Evolutionary conservation across 2,329 filamentous ascomycete species (phyloP).

Genomic region (Fusarium torulosum): DNA sequence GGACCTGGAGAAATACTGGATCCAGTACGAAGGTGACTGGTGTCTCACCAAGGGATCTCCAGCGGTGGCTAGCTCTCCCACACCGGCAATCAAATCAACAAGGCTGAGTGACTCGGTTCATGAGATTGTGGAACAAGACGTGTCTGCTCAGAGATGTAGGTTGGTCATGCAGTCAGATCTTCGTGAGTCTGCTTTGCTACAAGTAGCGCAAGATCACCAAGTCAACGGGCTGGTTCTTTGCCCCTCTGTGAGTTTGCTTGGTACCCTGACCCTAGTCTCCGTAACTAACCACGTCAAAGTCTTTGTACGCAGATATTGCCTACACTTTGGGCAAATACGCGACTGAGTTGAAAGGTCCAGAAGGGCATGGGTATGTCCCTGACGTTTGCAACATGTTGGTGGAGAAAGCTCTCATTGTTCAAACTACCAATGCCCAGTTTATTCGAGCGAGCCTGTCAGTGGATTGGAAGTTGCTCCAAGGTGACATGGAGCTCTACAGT

Average conservation of each 20-base stretch:
- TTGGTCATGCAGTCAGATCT: background rate
- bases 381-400: slow-evolving; percentile 1
- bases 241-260: background rate
- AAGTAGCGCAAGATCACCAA: background rate
- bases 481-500: background rate
- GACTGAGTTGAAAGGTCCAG: background rate
- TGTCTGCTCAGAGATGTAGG: background rate
- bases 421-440: background rate
- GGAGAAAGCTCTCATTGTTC: background rate
- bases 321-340: background rate
- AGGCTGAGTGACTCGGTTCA: background rate
- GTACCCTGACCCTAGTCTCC: accelerated
- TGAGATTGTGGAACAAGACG: background rate
- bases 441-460: background rate
- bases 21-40: background rate
- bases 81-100: background rate
- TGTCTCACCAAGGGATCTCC: background rate
- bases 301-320: background rate
- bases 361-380: background rate
- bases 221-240: background rate
- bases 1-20: slow-evolving; percentile 5
- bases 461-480: background rate
- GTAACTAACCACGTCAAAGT: background rate
- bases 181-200: background rate
- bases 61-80: background rate